These are phyloP conservation scores for Aspergillus sclerotioniger DNA, from an alignment of 495 filamentous ascomycete genomes.

Conservation along the genomic window DNA sequence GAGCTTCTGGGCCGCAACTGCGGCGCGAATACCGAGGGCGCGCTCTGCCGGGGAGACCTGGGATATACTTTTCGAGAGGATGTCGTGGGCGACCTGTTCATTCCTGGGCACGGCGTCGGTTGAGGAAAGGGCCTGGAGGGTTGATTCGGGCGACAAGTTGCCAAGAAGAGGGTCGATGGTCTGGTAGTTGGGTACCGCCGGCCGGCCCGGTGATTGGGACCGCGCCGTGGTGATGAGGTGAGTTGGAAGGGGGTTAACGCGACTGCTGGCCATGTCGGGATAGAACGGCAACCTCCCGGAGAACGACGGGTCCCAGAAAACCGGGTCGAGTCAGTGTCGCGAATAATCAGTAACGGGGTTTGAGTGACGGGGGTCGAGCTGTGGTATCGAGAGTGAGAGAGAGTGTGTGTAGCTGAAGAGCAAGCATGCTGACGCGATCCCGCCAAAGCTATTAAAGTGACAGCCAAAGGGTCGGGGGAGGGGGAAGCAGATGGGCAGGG, in stretches of 20 bases:
- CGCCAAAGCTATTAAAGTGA: slow-evolving; percentile 8
- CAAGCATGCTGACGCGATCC: slow-evolving; percentile 32
- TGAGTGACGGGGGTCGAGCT: slow-evolving; percentile 23
- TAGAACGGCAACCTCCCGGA: slow-evolving; percentile 30
- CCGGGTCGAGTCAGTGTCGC: slow-evolving; percentile 2
- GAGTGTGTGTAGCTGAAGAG: slow-evolving; percentile 20
- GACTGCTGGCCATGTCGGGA: slow-evolving; percentile 45
- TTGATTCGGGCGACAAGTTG: slow-evolving; percentile 55
- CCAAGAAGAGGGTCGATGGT: slow-evolving; percentile 51
- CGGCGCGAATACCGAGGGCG: slow-evolving; percentile 70
- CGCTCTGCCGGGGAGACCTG: slow-evolving; percentile 64
- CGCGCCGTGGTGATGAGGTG: slow-evolving; percentile 30
- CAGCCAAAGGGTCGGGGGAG: slow-evolving; percentile 3
- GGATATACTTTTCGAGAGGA: slow-evolving; percentile 64
- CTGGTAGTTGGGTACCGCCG: slow-evolving; percentile 28
- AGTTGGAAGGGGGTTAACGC: slow-evolving; percentile 27
- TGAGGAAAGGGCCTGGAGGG: slow-evolving; percentile 51
- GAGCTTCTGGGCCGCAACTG: slow-evolving; percentile 70
- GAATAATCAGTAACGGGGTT: slow-evolving; percentile 15
- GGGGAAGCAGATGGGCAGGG: neutral
- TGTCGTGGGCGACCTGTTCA: slow-evolving; percentile 44
- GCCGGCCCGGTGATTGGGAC: slow-evolving; percentile 28
- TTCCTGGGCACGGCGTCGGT: slow-evolving; percentile 56
- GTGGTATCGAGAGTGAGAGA: slow-evolving; percentile 18
- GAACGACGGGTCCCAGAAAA: neutral